Evolutionary conservation across 164 flowering plant species (phyloP).

Genomic region (Umbilicus rupestris): DNA sequence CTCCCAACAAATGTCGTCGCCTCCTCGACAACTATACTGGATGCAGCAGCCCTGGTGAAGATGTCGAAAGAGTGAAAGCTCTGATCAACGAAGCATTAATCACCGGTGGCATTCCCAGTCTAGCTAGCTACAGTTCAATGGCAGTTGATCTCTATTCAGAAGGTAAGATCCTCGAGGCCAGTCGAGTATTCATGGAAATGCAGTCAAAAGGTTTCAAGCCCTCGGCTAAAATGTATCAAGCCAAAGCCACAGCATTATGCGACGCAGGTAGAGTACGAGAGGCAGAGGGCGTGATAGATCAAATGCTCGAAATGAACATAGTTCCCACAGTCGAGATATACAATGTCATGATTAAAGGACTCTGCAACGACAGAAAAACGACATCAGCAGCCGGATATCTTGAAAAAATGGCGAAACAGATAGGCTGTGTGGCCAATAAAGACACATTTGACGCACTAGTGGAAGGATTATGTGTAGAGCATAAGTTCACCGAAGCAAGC

Average conservation of each 20-base stretch:
- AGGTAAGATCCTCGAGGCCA: constrained; percentile 36
- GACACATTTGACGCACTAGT: constrained; percentile 42
- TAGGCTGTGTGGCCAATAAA: constrained; percentile 41
- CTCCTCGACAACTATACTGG: constrained; percentile 25
- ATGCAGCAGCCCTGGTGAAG: constrained; percentile 12
- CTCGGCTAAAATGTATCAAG: constrained; percentile 34
- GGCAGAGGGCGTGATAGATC: constrained; percentile 39
- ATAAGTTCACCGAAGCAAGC: constrained; percentile 47
- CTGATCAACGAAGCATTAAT: constrained; percentile 45
- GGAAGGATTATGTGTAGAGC: constrained; percentile 47
- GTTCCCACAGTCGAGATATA: constrained; percentile 43
- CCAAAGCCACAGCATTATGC: constrained; percentile 46
- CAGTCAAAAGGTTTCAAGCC: constrained; percentile 36
- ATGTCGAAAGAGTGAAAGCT: constrained; percentile 27
- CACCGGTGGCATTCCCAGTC: constrained; percentile 41
- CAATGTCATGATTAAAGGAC: constrained; percentile 37
- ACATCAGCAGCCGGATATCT: constrained; percentile 33
- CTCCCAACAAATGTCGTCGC: constrained; percentile 31
- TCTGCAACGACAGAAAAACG: constrained; percentile 40
- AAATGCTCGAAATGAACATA: constrained; percentile 30
- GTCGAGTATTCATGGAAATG: constrained; percentile 47
- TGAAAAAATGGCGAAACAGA: constrained; percentile 46
- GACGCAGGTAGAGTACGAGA: constrained; percentile 27
- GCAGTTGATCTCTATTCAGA: constrained; percentile 46
- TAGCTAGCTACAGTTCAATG: constrained; percentile 45